These are phyloP conservation scores for Citrus hindsii DNA, from an alignment of 345 rosid genomes.

Conservation along the genomic window DNA sequence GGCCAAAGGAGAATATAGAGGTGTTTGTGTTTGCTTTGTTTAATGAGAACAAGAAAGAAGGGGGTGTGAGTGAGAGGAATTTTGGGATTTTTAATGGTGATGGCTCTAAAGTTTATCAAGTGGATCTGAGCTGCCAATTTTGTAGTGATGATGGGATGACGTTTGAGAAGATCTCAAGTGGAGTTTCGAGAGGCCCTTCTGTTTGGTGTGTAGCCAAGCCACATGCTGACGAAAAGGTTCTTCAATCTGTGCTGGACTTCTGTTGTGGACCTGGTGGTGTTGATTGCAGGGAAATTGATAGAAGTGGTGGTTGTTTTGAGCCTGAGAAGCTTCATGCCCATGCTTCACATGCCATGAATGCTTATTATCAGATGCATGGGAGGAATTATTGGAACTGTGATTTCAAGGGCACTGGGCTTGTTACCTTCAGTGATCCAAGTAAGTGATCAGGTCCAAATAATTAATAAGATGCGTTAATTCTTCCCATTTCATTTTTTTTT, in stretches of 20 bases:
- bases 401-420: slow-evolving; percentile 63
- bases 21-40: slow-evolving; percentile 58
- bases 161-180: slow-evolving; percentile 26
- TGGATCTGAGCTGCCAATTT: slow-evolving; percentile 59
- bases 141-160: slow-evolving; percentile 40
- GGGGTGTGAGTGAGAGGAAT: slow-evolving; percentile 47
- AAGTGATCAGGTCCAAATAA: slow-evolving; percentile 7
- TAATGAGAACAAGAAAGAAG: slow-evolving; percentile 64
- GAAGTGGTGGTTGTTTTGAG: slow-evolving; percentile 44
- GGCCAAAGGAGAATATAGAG: slow-evolving; percentile 34
- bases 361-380: slow-evolving; percentile 67
- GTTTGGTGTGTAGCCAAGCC: slow-evolving; percentile 80
- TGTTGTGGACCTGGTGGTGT: slow-evolving; percentile 71
- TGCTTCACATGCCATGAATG: slow-evolving; percentile 68
- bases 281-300: slow-evolving; percentile 55
- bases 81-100: slow-evolving; percentile 60
- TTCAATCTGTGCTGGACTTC: slow-evolving; percentile 52
- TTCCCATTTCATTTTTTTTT: neutral
- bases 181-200: slow-evolving; percentile 43
- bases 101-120: slow-evolving; percentile 53
- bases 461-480: neutral
- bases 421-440: slow-evolving; percentile 69
- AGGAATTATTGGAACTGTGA: slow-evolving; percentile 78
- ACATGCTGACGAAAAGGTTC: slow-evolving; percentile 55
- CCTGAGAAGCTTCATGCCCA: slow-evolving; percentile 61